Percentiles rank a stretch among this genome's conserved stretches.
phyloP scores from a whole-genome alignment of 148 eudicot genomes.

The Tetragonia tetragonoides region DNA sequence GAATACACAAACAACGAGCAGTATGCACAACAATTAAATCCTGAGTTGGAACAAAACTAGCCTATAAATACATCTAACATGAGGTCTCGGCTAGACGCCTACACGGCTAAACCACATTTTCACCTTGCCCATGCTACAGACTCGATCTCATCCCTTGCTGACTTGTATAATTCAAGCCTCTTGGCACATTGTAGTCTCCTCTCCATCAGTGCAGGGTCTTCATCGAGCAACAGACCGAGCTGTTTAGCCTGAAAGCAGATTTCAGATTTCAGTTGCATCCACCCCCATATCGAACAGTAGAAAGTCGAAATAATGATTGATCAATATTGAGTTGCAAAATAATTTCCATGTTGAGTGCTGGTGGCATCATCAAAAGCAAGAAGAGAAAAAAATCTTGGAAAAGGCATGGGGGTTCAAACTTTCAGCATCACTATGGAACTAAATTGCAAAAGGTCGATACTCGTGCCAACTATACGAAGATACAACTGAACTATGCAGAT shows the following conservation, averaged over 20 bases:
- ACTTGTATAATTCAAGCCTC: conserved; percentile 84
- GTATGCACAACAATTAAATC: not conserved
- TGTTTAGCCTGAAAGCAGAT: conserved; percentile 58
- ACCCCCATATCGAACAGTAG: not conserved
- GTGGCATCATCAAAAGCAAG: no score
- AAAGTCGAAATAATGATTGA: not conserved
- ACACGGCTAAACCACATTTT: not conserved
- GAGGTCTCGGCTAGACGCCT: not conserved
- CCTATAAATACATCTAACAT: not conserved
- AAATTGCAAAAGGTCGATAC: no score
- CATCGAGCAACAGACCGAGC: conserved; percentile 73
- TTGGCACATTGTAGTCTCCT: conserved; percentile 65
- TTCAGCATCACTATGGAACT: no score
- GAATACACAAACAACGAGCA: no score
- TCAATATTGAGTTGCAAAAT: no score
- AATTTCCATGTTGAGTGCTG: no score
- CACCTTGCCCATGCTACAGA: conserved; percentile 76
- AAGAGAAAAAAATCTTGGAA: no score
- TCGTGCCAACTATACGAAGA: no score
- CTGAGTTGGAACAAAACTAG: not conserved
- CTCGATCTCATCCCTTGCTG: conserved; percentile 88
- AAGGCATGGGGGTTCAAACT: no score
- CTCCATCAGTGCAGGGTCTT: conserved; percentile 91
- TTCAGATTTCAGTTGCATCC: not conserved
- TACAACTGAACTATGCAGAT: no score